Percentiles rank a stretch among this genome's conserved stretches.
These are phyloP conservation scores for Pleurotus djamor DNA, from an alignment of 768 basidiomycete species.

Conservation along the genomic window DNA sequence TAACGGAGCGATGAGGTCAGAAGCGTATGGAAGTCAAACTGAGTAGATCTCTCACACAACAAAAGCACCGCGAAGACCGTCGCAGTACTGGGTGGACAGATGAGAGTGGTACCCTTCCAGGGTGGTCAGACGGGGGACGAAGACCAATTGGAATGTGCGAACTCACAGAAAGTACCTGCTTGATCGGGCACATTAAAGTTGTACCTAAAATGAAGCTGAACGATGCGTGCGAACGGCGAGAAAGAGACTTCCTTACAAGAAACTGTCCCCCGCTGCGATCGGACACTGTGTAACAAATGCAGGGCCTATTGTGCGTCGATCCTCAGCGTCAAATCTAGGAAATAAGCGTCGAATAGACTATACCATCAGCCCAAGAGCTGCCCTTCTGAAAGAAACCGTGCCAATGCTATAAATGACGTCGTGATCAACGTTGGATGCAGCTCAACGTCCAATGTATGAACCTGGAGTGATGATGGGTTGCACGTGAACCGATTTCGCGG, in stretches of 20 bases:
- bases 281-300: conserved; percentile 45
- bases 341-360: background rate
- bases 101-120: conserved; percentile 31
- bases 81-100: conserved; percentile 36
- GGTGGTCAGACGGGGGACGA: background rate
- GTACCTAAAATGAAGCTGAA: conserved; percentile 19
- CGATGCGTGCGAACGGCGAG: background rate
- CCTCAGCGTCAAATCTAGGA: background rate
- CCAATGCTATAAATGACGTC: conserved; percentile 29
- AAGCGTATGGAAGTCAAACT: background rate
- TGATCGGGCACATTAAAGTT: conserved; percentile 26
- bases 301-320: background rate
- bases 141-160: background rate
- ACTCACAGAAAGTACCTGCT: conserved; percentile 28
- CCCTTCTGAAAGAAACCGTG: conserved; percentile 44
- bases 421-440: no score
- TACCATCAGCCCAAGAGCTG: conserved; percentile 31
- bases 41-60: background rate
- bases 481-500: no score
- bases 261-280: conserved; percentile 36
- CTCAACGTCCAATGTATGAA: no score
- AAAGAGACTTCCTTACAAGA: conserved; percentile 16
- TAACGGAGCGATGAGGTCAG: conserved; percentile 27
- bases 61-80: conserved; percentile 20
- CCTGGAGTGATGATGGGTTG: no score